phyloP scores from a whole-genome alignment of 441 rosid species.

The Melastoma candidum region DNA sequence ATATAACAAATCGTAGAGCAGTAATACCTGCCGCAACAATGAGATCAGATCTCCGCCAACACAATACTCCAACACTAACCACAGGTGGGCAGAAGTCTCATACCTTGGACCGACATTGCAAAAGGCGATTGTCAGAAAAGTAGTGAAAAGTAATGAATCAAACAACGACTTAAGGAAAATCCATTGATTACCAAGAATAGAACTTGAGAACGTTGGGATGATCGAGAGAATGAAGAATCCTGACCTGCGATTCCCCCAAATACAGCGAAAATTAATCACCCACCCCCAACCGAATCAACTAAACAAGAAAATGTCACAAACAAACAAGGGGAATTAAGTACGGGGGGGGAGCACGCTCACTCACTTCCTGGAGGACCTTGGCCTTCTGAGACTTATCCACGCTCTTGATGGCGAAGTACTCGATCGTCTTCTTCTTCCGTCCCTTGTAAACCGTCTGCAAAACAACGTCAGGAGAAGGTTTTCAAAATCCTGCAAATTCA shows the following conservation, averaged over 20 bases:
- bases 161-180: neutral
- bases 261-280: neutral
- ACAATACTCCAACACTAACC: slow-evolving; percentile 94
- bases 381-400: slow-evolving; percentile 83
- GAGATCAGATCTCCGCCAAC: slow-evolving; percentile 92
- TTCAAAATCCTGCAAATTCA: neutral
- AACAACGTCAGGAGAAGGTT: neutral
- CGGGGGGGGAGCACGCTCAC: neutral
- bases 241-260: slow-evolving; percentile 44
- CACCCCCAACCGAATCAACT: neutral
- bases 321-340: neutral
- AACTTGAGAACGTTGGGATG: slow-evolving; percentile 75
- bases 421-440: slow-evolving; percentile 94
- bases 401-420: slow-evolving; percentile 89
- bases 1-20: neutral
- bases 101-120: slow-evolving; percentile 31
- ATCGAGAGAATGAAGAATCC: slow-evolving; percentile 77
- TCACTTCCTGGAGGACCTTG: slow-evolving; percentile 96
- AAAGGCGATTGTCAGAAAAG: neutral
- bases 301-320: neutral
- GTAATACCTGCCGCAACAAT: slow-evolving; percentile 70
- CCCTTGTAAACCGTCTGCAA: slow-evolving; percentile 82
- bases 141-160: neutral
- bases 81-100: slow-evolving; percentile 93
- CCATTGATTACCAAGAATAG: slow-evolving; percentile 57